A percentile compares a stretch with the other conserved stretches of the same genome.
phyloP scores from a whole-genome alignment of 768 basidiomycete genomes.

The Melanogaster broomeanus region DNA sequence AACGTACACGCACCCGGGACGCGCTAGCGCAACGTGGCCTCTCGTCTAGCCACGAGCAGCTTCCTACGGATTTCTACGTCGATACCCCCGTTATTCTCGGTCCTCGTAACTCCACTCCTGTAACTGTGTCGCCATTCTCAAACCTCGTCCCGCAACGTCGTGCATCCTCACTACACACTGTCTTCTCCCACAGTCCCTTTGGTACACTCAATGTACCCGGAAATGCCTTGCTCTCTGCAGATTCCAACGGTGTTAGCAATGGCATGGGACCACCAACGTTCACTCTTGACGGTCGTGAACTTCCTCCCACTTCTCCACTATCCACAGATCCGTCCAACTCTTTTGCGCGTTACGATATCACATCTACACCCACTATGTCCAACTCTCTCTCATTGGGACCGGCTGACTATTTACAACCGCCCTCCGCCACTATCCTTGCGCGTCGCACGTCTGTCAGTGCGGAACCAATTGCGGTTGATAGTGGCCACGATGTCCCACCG shows the following conservation, averaged over 20 bases:
- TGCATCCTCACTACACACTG: conserved; percentile 52
- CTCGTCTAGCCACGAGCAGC: conserved; percentile 49
- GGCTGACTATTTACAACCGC: conserved; percentile 71
- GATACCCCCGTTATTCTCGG: conserved; percentile 47
- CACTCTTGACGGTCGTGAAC: conserved; percentile 57
- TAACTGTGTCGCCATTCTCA: conserved; percentile 58
- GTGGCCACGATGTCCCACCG: conserved; percentile 61
- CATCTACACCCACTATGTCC: conserved; percentile 46
- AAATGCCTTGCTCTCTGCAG: conserved; percentile 68
- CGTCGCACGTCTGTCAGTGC: conserved; percentile 94
- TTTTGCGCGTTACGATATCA: conserved; percentile 53
- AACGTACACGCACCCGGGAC: conserved; percentile 73
- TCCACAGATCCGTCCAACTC: conserved; percentile 44
- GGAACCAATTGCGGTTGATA: conserved; percentile 89
- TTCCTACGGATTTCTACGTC: conserved; percentile 59
- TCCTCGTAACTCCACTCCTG: conserved; percentile 34
- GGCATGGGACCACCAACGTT: conserved; percentile 52
- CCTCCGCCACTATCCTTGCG: conserved; percentile 78
- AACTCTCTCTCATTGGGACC: conserved; percentile 41
- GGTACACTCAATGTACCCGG: conserved; percentile 80
- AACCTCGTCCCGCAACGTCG: conserved; percentile 48
- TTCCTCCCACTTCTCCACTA: conserved; percentile 63
- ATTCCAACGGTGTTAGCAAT: conserved; percentile 33
- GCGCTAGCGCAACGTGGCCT: conserved; percentile 49
- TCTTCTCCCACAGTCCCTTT: conserved; percentile 68